Evolutionary conservation across 805 yeast genomes (phyloP).

Genomic region (Wickerhamiella domercqiae): DNA sequence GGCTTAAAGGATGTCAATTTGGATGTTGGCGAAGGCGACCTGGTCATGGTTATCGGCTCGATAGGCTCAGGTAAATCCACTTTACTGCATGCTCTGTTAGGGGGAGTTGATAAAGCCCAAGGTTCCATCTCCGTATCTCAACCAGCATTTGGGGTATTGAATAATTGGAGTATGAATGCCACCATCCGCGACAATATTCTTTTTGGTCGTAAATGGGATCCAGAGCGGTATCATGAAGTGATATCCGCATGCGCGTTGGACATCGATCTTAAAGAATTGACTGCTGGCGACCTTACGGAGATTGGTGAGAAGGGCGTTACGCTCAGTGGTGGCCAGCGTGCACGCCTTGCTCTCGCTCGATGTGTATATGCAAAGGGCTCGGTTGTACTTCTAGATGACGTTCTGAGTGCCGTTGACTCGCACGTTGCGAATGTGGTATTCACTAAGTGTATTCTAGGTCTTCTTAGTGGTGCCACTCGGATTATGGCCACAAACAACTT

Average conservation of each 20-base stretch:
- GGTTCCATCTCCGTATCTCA: slow-evolving; percentile 39
- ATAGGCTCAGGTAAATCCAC: slow-evolving; percentile 75
- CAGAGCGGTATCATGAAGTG: slow-evolving; percentile 59
- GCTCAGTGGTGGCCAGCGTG: slow-evolving; percentile 92
- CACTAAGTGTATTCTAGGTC: slow-evolving; percentile 51
- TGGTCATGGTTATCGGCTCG: slow-evolving; percentile 58
- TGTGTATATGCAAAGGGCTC: slow-evolving; percentile 92
- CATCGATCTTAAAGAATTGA: slow-evolving; percentile 58
- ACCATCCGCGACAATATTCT: slow-evolving; percentile 60
- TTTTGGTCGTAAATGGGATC: slow-evolving; percentile 71
- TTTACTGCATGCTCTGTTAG: slow-evolving; percentile 53
- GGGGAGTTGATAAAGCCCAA: slow-evolving; percentile 41
- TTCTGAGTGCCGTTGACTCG: slow-evolving; percentile 88
- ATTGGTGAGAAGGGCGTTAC: slow-evolving; percentile 95
- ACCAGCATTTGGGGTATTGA: slow-evolving; percentile 44
- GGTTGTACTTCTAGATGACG: slow-evolving; percentile 71
- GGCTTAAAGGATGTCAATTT: slow-evolving; percentile 38
- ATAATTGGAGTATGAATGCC: slow-evolving; percentile 74
- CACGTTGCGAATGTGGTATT: slow-evolving; percentile 76
- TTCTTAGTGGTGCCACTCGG: slow-evolving; percentile 45
- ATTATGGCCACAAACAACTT: slow-evolving; percentile 75
- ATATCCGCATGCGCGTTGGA: slow-evolving; percentile 56
- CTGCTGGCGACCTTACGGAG: slow-evolving; percentile 74
- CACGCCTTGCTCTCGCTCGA: slow-evolving; percentile 77
- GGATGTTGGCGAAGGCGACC: slow-evolving; percentile 43